Percentiles rank a stretch among this genome's conserved stretches.
These are phyloP conservation scores for Leucaena leucocephala DNA, from an alignment of 306 rosid species.

Conservation along the genomic window DNA sequence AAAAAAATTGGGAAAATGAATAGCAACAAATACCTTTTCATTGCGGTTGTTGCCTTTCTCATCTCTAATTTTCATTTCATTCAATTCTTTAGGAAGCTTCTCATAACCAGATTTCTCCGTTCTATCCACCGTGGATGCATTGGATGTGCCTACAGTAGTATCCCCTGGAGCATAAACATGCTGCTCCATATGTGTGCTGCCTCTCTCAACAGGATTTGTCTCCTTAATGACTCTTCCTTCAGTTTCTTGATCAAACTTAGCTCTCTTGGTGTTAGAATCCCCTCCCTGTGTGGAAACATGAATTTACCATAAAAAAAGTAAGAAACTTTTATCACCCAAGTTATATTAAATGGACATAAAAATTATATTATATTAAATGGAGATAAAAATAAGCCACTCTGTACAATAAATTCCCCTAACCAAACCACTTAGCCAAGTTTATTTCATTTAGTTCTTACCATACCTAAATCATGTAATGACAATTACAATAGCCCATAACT, in stretches of 20 bases:
- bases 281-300: slow-evolving; percentile 53
- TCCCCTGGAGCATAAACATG: slow-evolving; percentile 44
- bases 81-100: slow-evolving; percentile 73
- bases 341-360: not conserved
- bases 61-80: slow-evolving; percentile 75
- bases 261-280: slow-evolving; percentile 63
- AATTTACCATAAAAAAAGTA: not conserved
- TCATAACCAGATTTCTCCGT: slow-evolving; percentile 57
- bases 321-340: not conserved
- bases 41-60: slow-evolving; percentile 56
- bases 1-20: slow-evolving; percentile 2
- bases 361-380: too few species aligned
- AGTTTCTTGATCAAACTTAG: slow-evolving; percentile 65
- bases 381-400: not conserved
- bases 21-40: slow-evolving; percentile 58
- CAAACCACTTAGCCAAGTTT: not conserved
- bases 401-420: slow-evolving; percentile 1
- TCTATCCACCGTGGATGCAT: slow-evolving; percentile 44
- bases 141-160: slow-evolving; percentile 53
- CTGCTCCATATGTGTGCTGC: slow-evolving; percentile 40
- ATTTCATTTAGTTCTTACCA: slow-evolving; percentile 1
- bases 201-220: slow-evolving; percentile 41
- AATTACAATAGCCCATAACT: not conserved
- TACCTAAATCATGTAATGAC: not conserved
- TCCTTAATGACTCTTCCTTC: slow-evolving; percentile 42